Percentiles rank a stretch among this genome's conserved stretches.
These are phyloP conservation scores for Calonectria pteridis DNA, from an alignment of 2,329 filamentous ascomycete genomes.

Conservation along the genomic window DNA sequence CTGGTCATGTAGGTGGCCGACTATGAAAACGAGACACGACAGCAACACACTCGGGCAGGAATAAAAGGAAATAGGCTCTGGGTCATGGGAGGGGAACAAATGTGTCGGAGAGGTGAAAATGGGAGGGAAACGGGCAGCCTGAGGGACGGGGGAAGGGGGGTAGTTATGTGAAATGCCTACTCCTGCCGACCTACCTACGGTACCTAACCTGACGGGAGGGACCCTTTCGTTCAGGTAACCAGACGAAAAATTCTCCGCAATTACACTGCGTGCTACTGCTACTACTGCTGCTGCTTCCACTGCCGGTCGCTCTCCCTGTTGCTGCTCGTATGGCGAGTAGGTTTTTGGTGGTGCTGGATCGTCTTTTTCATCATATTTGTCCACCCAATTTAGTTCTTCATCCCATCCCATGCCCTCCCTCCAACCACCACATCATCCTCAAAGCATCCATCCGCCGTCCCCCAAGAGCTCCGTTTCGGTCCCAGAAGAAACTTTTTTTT, in stretches of 20 bases:
- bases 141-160: conserved; percentile 51
- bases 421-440: background rate
- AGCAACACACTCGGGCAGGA: conserved; percentile 37
- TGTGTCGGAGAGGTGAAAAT: conserved; percentile 41
- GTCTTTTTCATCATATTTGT: conserved; percentile 15
- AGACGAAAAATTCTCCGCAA: conserved; percentile 33
- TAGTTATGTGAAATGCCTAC: conserved; percentile 53
- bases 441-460: conserved; percentile 14
- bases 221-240: conserved; percentile 33
- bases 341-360: conserved; percentile 17
- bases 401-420: background rate
- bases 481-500: conserved; percentile 24
- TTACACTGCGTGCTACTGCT: conserved; percentile 24
- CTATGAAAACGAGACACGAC: conserved; percentile 32
- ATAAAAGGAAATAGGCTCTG: conserved; percentile 15
- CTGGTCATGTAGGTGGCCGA: conserved; percentile 43
- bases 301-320: background rate
- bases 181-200: conserved; percentile 28
- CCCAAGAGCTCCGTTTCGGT: background rate
- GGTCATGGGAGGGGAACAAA: conserved; percentile 33
- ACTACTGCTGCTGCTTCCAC: conserved; percentile 14
- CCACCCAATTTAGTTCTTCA: conserved; percentile 5
- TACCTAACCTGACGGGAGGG: conserved; percentile 38
- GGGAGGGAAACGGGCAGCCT: conserved; percentile 44
- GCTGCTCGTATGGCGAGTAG: conserved; percentile 7